Conservation (phyloP, 805 yeast genomes). For the Ogataea allantospora region DNA sequence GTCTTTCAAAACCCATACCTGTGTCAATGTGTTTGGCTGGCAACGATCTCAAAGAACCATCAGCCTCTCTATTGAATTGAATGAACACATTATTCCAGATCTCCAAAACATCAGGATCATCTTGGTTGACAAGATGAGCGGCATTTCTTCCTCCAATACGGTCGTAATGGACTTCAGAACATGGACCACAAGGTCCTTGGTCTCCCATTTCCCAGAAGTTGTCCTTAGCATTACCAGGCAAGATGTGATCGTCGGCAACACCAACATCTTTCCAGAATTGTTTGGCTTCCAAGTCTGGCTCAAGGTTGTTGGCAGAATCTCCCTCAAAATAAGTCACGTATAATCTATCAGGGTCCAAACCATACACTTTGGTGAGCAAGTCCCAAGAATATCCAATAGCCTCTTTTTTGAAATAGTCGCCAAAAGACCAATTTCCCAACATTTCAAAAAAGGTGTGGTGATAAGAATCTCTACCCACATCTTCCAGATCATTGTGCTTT, state of each 20-base stretch:
- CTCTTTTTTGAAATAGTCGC: constrained; percentile 96
- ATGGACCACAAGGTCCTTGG: constrained; percentile 99
- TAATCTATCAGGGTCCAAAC: constrained; percentile 72
- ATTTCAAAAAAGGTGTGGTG: constrained; percentile 99
- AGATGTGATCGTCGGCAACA: constrained; percentile 85
- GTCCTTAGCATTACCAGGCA: constrained; percentile 87
- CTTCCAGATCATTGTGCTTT: constrained; percentile 96
- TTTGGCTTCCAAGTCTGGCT: constrained; percentile 93
- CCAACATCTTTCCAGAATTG: constrained; percentile 84
- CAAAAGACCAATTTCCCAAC: constrained; percentile 99
- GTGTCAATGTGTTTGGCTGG: constrained; percentile 98
- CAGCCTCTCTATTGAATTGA: constrained; percentile 93
- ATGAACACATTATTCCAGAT: constrained; percentile 98
- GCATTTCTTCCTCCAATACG: constrained; percentile 99
- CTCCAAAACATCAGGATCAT: constrained; percentile 97
- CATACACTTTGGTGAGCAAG: constrained; percentile 79
- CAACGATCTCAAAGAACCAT: constrained; percentile 70
- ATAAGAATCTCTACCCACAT: constrained; percentile 96
- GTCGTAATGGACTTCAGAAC: constrained; percentile 96
- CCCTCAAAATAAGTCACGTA: constrained; percentile 98
- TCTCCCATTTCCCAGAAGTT: constrained; percentile 99
- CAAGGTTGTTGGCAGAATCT: constrained; percentile 75
- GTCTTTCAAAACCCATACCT: constrained; percentile 98
- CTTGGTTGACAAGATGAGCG: constrained; percentile 83
- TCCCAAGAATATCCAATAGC: constrained; percentile 92